Base-by-base conservation (phyloP, 169 alveolate genomes). In the Hepatocystis sp. region DNA sequence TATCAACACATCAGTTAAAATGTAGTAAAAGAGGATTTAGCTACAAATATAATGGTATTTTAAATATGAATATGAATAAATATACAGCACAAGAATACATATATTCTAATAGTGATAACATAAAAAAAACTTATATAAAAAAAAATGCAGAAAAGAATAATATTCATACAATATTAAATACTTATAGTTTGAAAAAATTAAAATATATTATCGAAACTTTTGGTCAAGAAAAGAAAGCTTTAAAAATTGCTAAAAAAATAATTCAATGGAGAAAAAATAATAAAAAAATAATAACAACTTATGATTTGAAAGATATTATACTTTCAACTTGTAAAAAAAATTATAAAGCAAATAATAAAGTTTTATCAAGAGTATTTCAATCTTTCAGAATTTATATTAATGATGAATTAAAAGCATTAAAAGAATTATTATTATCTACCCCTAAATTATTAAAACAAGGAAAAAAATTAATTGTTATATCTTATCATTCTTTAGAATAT, bases 401-500 rank as follows among this genome's bases (percentile, higher is more conserved):
- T 81, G 93, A 90, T 60, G 95, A 92, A 60, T 60, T 92, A 17
- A 21, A 68, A 23, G 92, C 91, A 32, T 85, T 92, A 51, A 65
- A 64, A 32, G 55, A 68, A 23, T 56, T 92, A 17, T 61, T 92
- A 84, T 58, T 85, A 13, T 23, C 76, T 23, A 64, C 90, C 10
- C 93, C 92, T 39, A 66, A 78, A 27, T 58, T 92, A 56, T 71
- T 92, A 40, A 65, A 78, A 27, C 66, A 52, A n/a, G 49, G 84
- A 23, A 91, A 91, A 42, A 44, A 91, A 1, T 55, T 92, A 28
- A 93, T 85, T 17, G 61, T 85, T 32, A 90, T 92, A 15, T 81
- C 95, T 11, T 92, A 92, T 67, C 95, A 92, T 86, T 90, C 95
- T 3, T 78, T 92, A 42, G 95, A 92, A 84, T 84, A 90, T 60